Evolutionary conservation across 2,329 filamentous ascomycete genomes (phyloP).

Genomic region (Exophiala calicioides): DNA sequence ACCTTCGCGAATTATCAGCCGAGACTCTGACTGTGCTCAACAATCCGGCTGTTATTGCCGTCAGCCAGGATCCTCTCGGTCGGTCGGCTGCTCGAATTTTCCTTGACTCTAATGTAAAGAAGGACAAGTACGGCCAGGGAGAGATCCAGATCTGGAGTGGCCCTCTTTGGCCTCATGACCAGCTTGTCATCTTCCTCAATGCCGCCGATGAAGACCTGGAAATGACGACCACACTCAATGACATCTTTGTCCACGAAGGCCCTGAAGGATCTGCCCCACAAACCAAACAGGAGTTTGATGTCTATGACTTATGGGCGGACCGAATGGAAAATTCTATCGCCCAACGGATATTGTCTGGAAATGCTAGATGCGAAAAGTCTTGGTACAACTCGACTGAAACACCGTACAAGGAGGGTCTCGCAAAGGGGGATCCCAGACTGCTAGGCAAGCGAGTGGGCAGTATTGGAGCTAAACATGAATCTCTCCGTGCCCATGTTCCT

Average conservation of each 20-base stretch:
- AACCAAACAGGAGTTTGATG: too few species aligned
- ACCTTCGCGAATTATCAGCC: constrained; percentile 43
- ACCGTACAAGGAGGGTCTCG: constrained; percentile 51
- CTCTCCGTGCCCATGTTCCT: constrained; percentile 43
- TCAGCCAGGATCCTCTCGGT: constrained; percentile 51
- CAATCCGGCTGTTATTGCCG: constrained; percentile 53
- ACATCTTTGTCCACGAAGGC: constrained; percentile 55
- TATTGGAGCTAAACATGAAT: constrained; percentile 40
- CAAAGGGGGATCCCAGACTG: constrained; percentile 45
- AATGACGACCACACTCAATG: constrained; percentile 54
- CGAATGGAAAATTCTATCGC: too few species aligned
- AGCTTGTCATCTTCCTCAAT: constrained; percentile 55
- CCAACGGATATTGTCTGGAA: too few species aligned
- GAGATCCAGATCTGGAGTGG: constrained; percentile 56
- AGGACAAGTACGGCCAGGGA: constrained; percentile 46
- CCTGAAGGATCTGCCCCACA: constrained; percentile 49
- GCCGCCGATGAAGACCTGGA: constrained; percentile 44
- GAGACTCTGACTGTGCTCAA: constrained; percentile 49
- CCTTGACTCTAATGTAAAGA: constrained; percentile 45
- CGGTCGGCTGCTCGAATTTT: constrained; percentile 47
- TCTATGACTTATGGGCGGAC: constrained; percentile 58
- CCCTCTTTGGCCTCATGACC: constrained; percentile 48
- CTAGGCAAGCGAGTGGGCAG: constrained; percentile 50
- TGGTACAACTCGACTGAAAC: constrained; percentile 54
- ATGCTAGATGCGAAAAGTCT: constrained; percentile 36